Conservation (phyloP, 352 stramenopile genomes). For the Peronospora destructor region DNA sequence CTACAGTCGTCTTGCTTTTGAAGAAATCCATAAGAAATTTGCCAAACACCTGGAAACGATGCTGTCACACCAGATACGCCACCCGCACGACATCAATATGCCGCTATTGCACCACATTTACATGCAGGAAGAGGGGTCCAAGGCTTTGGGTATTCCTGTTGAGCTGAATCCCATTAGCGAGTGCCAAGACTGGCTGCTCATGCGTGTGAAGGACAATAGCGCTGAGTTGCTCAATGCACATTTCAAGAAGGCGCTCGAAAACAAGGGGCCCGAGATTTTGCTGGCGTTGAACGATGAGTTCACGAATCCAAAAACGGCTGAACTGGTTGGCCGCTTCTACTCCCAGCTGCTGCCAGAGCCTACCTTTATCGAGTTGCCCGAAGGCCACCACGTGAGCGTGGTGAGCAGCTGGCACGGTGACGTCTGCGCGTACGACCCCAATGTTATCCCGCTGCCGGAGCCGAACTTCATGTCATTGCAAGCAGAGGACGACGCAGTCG, state of each 20-base stretch:
- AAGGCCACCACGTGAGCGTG: constrained; percentile 34
- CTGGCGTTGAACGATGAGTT: constrained; percentile 84
- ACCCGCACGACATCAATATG: constrained; percentile 72
- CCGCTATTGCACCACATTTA: constrained; percentile 80
- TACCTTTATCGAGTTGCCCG: constrained; percentile 54
- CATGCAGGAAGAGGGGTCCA: constrained; percentile 74
- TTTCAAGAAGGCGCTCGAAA: constrained; percentile 39
- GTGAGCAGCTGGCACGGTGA: constrained; percentile 73
- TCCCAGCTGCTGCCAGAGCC: constrained; percentile 44
- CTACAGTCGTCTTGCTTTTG: constrained; percentile 64
- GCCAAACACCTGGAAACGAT: constrained; percentile 42
- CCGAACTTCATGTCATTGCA: constrained; percentile 24
- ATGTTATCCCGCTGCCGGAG: constrained; percentile 36
- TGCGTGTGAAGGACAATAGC: constrained; percentile 57
- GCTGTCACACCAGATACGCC: constrained; percentile 52
- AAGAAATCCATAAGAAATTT: constrained; percentile 74
- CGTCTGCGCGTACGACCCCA: constrained; percentile 52
- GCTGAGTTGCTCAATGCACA: constrained; percentile 26
- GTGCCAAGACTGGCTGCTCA: constrained; percentile 74
- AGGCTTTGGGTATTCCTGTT: constrained; percentile 48
- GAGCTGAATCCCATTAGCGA: constrained; percentile 62
- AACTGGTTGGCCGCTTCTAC: constrained; percentile 56
- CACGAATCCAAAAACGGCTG: constrained; percentile 37
- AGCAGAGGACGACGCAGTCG: constrained; percentile 9
- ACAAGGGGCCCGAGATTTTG: constrained; percentile 48